Evolutionary conservation across 2,329 filamentous ascomycete genomes (phyloP), one percentile per base, ranked within the genome.

Genomic region (Arthroderma uncinatum): DNA sequence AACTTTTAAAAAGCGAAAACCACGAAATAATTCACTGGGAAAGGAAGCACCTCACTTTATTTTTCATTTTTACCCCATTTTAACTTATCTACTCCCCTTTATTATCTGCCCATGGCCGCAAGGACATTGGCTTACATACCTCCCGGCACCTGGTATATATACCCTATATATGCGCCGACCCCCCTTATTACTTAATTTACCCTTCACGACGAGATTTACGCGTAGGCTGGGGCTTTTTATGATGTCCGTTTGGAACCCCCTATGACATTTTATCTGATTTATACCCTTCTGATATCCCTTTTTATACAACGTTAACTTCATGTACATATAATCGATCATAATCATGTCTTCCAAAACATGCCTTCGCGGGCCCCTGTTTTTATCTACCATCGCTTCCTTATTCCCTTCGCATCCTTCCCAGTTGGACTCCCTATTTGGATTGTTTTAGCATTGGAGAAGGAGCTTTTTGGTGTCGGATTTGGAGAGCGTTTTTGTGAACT

Each of bases 1-100:
- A 55, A 34, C 25, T 62, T 63, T 44, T 60, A 57, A 54, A 54
- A 52, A 53, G 16, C 50, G 8, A 19, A 36, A 36, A 34, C 10
- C 5, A 36, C n/a, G 50, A n/a, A 36, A n/a, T 34, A 53, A 23
- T 34, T 34, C n/a, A 23, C 34, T 36, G 50, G 34, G 34, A 53
- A 19, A 16, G 44, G 44, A 48, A 48, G 44, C 44, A n/a, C 21
- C 9, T 42, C 23, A 19, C n/a, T 19, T 21, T 40, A n/a, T 42
- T 9, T 9, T 48, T n/a, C 10, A 28, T 30, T 48, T 48, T 8
- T 48, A 16, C 9, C 23, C 21, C 12, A 44, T n/a, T n/a, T 47
- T 25, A 16, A n/a, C 44, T n/a, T 53, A 34, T 7, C 30, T 19
- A n/a, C 36, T 28, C 9, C n/a, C 10, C 25, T 12, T 16, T 53